Percentiles rank a stretch among this genome's conserved stretches.
These are phyloP conservation scores for Penicillium brevicompactum DNA, from an alignment of 2,329 filamentous ascomycete species.

Conservation along the genomic window DNA sequence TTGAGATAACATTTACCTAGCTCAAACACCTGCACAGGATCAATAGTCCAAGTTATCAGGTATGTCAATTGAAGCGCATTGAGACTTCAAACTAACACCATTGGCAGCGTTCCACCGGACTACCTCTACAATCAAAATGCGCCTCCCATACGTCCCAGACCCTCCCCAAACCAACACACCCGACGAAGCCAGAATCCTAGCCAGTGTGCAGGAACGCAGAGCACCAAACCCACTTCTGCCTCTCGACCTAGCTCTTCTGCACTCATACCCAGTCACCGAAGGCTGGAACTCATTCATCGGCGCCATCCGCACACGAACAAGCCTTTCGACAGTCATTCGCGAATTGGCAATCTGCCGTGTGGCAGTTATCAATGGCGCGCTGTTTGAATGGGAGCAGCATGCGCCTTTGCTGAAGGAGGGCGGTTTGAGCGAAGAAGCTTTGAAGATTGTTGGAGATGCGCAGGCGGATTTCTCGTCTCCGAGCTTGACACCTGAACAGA, in stretches of 20 bases:
- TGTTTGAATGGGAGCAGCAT: constrained; percentile 85
- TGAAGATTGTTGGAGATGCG: constrained; percentile 37
- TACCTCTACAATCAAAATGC: constrained; percentile 43
- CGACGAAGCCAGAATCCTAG: constrained; percentile 54
- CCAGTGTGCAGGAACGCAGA: constrained; percentile 54
- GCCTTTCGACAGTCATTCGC: constrained; percentile 56
- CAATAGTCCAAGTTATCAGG: not conserved
- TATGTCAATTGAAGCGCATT: not conserved
- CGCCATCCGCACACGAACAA: constrained; percentile 57
- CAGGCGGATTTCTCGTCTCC: constrained; percentile 31
- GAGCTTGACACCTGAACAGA: constrained; percentile 61
- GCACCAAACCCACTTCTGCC: constrained; percentile 54
- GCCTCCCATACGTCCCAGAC: constrained; percentile 56
- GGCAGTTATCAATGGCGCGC: constrained; percentile 76
- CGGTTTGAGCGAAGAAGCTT: constrained; percentile 55
- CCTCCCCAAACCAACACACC: constrained; percentile 50
- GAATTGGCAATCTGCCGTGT: constrained; percentile 82
- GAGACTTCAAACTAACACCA: not conserved
- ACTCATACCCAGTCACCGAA: constrained; percentile 58
- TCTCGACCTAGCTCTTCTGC: constrained; percentile 57
- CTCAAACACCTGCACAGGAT: not conserved
- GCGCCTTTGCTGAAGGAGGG: constrained; percentile 67
- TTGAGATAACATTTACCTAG: not conserved
- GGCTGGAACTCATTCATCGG: constrained; percentile 62
- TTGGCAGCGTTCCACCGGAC: not conserved